Percentiles rank a stretch among this genome's conserved stretches.
phyloP scores from a whole-genome alignment of 1,284 basidiomycete genomes.

The Peniophora sp. region DNA sequence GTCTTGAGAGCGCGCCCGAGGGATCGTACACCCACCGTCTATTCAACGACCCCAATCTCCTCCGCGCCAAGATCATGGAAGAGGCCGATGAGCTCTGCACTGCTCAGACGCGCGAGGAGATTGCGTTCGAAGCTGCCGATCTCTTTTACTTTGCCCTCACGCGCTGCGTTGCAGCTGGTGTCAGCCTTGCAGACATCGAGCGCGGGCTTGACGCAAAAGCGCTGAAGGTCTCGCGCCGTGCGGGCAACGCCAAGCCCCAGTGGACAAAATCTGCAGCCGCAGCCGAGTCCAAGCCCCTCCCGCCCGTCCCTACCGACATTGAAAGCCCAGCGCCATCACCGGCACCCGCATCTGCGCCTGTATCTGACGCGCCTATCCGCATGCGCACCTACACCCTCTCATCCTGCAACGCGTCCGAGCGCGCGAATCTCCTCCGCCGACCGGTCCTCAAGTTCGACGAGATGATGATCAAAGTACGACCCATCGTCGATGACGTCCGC shows the following conservation, averaged over 20 bases:
- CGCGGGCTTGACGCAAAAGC: constrained; percentile 81
- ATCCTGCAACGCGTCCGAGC: constrained; percentile 45
- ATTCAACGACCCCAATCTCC: constrained; percentile 77
- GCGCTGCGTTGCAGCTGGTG: constrained; percentile 82
- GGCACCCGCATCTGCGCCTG: constrained; percentile 20
- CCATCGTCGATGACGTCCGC: constrained; percentile 89
- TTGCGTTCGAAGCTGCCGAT: constrained; percentile 97
- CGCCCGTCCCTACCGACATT: constrained; percentile 16
- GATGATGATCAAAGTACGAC: constrained; percentile 93
- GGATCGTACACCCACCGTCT: constrained; percentile 91
- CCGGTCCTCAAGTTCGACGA: constrained; percentile 90
- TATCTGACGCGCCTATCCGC: constrained; percentile 45
- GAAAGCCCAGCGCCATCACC: constrained; percentile 13
- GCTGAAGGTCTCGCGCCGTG: constrained; percentile 80
- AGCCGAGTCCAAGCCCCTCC: constrained; percentile 16
- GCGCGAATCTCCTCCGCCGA: constrained; percentile 71
- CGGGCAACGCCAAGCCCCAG: constrained; percentile 91
- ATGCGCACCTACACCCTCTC: constrained; percentile 72
- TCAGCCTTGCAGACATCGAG: constrained; percentile 83
- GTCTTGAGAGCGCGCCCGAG: constrained; percentile 73
- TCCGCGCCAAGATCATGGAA: constrained; percentile 94
- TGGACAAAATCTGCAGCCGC: constrained; percentile 42
- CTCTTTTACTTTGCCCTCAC: constrained; percentile 91
- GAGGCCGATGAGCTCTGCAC: constrained; percentile 95
- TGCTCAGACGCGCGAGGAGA: constrained; percentile 74